These are phyloP conservation scores for Westerdykella ornata DNA, from an alignment of 2,329 filamentous ascomycete genomes.

Conservation along the genomic window DNA sequence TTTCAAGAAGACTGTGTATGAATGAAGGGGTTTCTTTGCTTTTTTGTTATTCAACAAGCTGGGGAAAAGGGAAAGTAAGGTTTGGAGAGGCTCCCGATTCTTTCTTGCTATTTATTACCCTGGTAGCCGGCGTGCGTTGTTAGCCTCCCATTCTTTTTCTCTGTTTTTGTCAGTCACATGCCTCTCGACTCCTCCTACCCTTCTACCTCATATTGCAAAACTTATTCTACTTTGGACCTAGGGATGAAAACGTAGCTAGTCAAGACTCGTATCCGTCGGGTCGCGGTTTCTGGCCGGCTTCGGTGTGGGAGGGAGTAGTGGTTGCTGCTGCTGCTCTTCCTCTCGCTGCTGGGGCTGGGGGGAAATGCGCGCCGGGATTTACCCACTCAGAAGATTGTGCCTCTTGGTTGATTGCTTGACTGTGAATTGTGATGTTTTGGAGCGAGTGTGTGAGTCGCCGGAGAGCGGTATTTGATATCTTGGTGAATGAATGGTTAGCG, in stretches of 20 bases:
- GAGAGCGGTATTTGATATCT: background rate
- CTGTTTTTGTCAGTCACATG: slow-evolving; percentile 1
- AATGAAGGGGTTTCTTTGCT: slow-evolving; percentile 6
- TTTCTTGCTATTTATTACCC: background rate
- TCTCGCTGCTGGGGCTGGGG: slow-evolving; percentile 10
- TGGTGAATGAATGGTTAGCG: too few species aligned
- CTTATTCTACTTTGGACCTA: slow-evolving; percentile 6
- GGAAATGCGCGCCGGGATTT: slow-evolving; percentile 30
- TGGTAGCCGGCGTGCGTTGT: background rate
- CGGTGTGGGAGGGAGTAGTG: background rate
- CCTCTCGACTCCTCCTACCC: slow-evolving; percentile 6
- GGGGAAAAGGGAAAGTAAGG: slow-evolving; percentile 15
- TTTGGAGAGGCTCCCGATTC: slow-evolving; percentile 7
- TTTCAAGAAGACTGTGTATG: slow-evolving; percentile 14
- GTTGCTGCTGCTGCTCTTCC: slow-evolving; percentile 7
- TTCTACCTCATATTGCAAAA: slow-evolving; percentile 12
- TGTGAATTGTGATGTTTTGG: slow-evolving; percentile 6
- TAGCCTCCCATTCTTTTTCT: slow-evolving; percentile 7
- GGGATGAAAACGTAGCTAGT: slow-evolving; percentile 36
- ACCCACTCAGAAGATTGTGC: slow-evolving; percentile 27
- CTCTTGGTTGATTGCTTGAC: too few species aligned
- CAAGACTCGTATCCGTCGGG: slow-evolving; percentile 39
- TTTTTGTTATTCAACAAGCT: slow-evolving; percentile 2
- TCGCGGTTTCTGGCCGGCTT: slow-evolving; percentile 4
- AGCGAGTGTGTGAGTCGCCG: background rate